These are phyloP conservation scores for Saccharomyces eubayanus DNA, from an alignment of 805 yeast species.

Conservation along the genomic window DNA sequence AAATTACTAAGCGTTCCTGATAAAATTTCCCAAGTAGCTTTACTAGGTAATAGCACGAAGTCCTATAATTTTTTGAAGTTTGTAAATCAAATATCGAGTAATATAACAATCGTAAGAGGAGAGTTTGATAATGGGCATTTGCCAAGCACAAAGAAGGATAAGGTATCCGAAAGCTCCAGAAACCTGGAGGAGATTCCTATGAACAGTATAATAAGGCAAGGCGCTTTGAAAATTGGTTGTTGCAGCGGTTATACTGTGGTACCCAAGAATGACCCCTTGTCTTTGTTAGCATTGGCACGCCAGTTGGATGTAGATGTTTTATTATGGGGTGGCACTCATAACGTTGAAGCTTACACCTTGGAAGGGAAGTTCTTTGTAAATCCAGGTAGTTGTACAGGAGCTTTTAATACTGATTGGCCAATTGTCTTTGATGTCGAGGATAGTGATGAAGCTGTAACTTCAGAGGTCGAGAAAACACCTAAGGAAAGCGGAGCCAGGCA, in stretches of 20 bases:
- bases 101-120: constrained; percentile 71
- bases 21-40: constrained; percentile 74
- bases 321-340: constrained; percentile 89
- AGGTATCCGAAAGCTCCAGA: constrained; percentile 1
- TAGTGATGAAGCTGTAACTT: constrained; percentile 6
- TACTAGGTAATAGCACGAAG: constrained; percentile 76
- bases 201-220: constrained; percentile 57
- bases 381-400: constrained; percentile 97
- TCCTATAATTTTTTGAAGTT: constrained; percentile 56
- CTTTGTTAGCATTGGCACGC: constrained; percentile 73
- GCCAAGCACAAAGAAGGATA: constrained; percentile 8
- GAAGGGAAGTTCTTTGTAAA: constrained; percentile 92
- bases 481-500: constrained; percentile 3
- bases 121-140: constrained; percentile 55
- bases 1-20: constrained; percentile 69
- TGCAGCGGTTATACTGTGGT: constrained; percentile 77
- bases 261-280: constrained; percentile 81
- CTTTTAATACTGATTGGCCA: constrained; percentile 60
- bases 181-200: constrained; percentile 41
- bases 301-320: constrained; percentile 87
- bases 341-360: constrained; percentile 84
- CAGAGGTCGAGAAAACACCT: background rate
- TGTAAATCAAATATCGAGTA: constrained; percentile 60
- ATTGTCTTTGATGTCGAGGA: constrained; percentile 23
- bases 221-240: constrained; percentile 70